A percentile compares a stretch with the other conserved stretches of the same genome.
Evolutionary conservation across 345 rosid genomes (phyloP).

Genomic region (Cochlearia excelsa): DNA sequence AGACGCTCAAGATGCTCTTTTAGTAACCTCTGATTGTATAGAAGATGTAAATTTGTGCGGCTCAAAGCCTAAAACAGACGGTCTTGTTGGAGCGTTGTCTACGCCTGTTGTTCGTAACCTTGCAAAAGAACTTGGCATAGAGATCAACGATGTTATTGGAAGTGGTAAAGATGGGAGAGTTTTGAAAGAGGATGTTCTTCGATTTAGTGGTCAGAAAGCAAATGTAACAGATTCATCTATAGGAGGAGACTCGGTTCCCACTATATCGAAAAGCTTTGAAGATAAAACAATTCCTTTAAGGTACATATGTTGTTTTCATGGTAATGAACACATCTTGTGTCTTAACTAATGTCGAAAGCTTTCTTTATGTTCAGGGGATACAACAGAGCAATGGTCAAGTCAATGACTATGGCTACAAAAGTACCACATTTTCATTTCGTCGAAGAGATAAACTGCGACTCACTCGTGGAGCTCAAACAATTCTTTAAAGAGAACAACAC

Average conservation of each 20-base stretch:
- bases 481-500: slow-evolving; percentile 64
- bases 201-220: slow-evolving; percentile 50
- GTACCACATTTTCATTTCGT: slow-evolving; percentile 95
- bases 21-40: slow-evolving; percentile 20
- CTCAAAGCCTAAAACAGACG: slow-evolving; percentile 34
- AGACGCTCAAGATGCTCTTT: slow-evolving; percentile 38
- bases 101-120: slow-evolving; percentile 80
- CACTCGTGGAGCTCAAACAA: slow-evolving; percentile 67
- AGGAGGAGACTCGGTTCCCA: slow-evolving; percentile 36
- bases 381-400: slow-evolving; percentile 82
- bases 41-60: slow-evolving; percentile 23
- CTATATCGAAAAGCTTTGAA: slow-evolving; percentile 32
- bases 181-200: slow-evolving; percentile 72
- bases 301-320: slow-evolving; percentile 32
- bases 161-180: slow-evolving; percentile 77
- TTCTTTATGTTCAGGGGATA: slow-evolving; percentile 60
- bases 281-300: slow-evolving; percentile 70
- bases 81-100: slow-evolving; percentile 49
- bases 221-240: slow-evolving; percentile 33
- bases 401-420: slow-evolving; percentile 88
- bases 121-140: slow-evolving; percentile 70
- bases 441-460: slow-evolving; percentile 82
- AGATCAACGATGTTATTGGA: slow-evolving; percentile 57
- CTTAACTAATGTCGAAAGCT: not conserved
- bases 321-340: not conserved